Percentiles rank a stretch among this genome's conserved stretches.
phyloP scores from a whole-genome alignment of 345 rosid genomes.

The Luvunga scandens region DNA sequence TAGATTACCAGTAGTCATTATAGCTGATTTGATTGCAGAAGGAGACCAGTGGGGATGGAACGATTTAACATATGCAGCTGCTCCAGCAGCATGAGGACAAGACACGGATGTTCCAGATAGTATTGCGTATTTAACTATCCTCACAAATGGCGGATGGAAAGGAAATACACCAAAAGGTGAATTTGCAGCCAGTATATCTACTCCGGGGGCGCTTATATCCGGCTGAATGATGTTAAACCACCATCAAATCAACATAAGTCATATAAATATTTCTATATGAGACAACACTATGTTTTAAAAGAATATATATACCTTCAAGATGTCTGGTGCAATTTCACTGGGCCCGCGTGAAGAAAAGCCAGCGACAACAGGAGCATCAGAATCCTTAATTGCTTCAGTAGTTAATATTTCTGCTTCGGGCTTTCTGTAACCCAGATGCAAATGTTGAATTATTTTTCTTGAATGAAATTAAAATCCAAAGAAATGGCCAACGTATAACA shows the following conservation, averaged over 20 bases:
- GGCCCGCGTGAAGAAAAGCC: constrained; percentile 46
- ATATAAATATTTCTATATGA: background rate
- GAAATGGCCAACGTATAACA: background rate
- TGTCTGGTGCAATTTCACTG: constrained; percentile 15
- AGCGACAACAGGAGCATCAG: constrained; percentile 32
- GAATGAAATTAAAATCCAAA: background rate
- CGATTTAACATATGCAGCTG: constrained; percentile 19
- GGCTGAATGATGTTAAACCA: constrained; percentile 30
- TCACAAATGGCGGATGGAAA: background rate
- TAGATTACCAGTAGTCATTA: constrained; percentile 58
- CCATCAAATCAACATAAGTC: background rate
- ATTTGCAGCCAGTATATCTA: constrained; percentile 40
- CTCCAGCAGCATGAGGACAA: constrained; percentile 50
- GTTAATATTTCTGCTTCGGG: constrained; percentile 22
- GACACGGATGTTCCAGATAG: constrained; percentile 57
- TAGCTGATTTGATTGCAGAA: constrained; percentile 54
- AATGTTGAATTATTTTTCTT: background rate
- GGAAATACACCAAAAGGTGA: constrained; percentile 19
- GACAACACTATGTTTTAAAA: too few relatives aligned
- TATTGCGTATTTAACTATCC: constrained; percentile 26
- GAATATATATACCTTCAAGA: constrained; percentile 15
- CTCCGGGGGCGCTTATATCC: constrained; percentile 48
- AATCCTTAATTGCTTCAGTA: constrained; percentile 24
- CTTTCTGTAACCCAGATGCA: background rate
- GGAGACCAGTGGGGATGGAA: constrained; percentile 60